Percentiles rank a stretch among this genome's conserved stretches.
Conservation (phyloP, 164 flowering plant species). For the Houttuynia cordata region DNA sequence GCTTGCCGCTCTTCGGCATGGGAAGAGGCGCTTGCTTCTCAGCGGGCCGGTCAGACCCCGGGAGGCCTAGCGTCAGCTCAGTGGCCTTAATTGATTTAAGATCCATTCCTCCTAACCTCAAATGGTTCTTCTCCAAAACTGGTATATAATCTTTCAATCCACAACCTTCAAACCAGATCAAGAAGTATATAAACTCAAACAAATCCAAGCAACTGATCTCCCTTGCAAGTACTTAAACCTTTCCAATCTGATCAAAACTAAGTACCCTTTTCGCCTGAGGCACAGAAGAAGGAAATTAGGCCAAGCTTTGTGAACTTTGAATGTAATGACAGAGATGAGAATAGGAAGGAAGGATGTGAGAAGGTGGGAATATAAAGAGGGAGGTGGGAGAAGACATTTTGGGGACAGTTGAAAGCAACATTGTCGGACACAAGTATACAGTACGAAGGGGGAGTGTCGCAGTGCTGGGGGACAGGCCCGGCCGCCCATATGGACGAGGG, state of each 20-base stretch:
- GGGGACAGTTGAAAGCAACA: slow-evolving; percentile 15
- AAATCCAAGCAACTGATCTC: no score
- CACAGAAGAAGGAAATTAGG: no score
- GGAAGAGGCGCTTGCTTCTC: not conserved
- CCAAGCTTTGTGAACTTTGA: no score
- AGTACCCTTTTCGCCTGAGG: no score
- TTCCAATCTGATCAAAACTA: not conserved
- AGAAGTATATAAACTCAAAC: not conserved
- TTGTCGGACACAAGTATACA: slow-evolving; percentile 19
- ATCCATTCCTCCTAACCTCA: slow-evolving; percentile 12
- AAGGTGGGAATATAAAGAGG: not conserved
- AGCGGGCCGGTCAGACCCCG: slow-evolving; percentile 26
- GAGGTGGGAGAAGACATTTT: no score
- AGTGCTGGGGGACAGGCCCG: not conserved
- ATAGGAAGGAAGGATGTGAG: not conserved
- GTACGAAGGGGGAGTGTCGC: not conserved
- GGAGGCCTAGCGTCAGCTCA: slow-evolving; percentile 52
- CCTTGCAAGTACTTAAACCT: not conserved
- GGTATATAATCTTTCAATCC: not conserved
- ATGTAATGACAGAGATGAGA: no score
- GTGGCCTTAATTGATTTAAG: slow-evolving; percentile 43
- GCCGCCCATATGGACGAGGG: not conserved
- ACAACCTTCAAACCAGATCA: not conserved
- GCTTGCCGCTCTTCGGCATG: slow-evolving; percentile 20
- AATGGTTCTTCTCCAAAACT: not conserved